phyloP scores from a whole-genome alignment of 345 rosid species.

The Tarenaya hassleriana region DNA sequence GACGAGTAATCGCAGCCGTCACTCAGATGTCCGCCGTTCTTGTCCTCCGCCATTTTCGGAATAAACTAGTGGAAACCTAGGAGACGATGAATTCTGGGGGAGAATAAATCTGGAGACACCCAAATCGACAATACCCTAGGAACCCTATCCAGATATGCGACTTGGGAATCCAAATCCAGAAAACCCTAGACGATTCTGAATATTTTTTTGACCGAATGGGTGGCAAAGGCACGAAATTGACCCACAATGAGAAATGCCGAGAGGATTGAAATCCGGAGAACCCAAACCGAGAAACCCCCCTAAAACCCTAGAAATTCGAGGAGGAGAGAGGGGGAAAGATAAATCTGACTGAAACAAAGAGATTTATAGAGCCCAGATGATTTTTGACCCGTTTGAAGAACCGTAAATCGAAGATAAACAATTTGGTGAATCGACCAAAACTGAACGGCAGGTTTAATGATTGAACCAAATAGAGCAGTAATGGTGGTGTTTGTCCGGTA shows the following conservation, averaged over 20 bases:
- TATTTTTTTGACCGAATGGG: too few relatives aligned
- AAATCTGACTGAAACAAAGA: background rate
- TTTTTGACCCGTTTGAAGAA: background rate
- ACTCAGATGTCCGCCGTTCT: slow-evolving; percentile 38
- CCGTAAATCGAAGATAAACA: slow-evolving; percentile 7
- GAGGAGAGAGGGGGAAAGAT: background rate
- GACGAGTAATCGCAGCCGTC: slow-evolving; percentile 69
- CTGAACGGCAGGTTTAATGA: slow-evolving; percentile 13
- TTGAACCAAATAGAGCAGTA: slow-evolving; percentile 12
- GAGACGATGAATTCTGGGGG: background rate
- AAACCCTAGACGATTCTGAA: background rate
- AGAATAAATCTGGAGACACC: background rate
- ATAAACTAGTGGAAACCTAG: background rate
- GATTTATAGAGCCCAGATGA: background rate
- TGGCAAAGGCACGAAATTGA: too few relatives aligned
- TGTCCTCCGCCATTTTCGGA: slow-evolving; percentile 57
- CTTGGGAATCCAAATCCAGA: background rate
- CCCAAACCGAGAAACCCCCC: slow-evolving; percentile 4
- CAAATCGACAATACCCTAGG: slow-evolving; percentile 1
- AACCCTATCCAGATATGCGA: too few relatives aligned
- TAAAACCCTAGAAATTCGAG: slow-evolving; percentile 14
- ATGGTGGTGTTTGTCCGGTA: too few relatives aligned
- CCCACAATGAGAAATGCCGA: background rate
- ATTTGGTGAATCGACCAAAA: slow-evolving; percentile 8
- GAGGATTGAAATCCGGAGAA: slow-evolving; percentile 11